These are phyloP conservation scores for Entoloma clypeatum DNA, from an alignment of 1,284 basidiomycete species.

Conservation along the genomic window DNA sequence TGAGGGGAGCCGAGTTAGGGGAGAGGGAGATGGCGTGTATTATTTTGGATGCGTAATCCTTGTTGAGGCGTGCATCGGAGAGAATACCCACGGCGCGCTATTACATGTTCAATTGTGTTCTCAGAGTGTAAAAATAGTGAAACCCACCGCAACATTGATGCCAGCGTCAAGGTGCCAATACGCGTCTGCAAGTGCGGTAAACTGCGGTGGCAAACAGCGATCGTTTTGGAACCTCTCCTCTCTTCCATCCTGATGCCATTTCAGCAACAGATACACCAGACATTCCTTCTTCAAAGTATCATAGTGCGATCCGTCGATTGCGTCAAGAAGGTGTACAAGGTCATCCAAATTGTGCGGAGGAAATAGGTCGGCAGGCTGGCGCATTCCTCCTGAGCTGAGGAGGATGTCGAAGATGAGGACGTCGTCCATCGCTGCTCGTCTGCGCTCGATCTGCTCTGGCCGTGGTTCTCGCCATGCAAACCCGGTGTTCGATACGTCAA, in stretches of 20 bases:
- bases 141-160: conserved; percentile 54
- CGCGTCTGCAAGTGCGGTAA: conserved; percentile 66
- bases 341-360: conserved; percentile 56
- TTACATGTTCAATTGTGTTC: conserved; percentile 3
- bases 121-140: conserved; percentile 1
- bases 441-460: conserved; percentile 52
- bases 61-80: conserved; percentile 67
- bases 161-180: conserved; percentile 77
- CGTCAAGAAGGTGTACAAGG: conserved; percentile 53
- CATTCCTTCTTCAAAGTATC: conserved; percentile 76
- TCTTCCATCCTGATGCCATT: conserved; percentile 65
- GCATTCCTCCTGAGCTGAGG: conserved; percentile 59
- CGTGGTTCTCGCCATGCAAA: conserved; percentile 50
- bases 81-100: conserved; percentile 68
- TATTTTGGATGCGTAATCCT: conserved; percentile 73
- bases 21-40: conserved; percentile 59
- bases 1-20: conserved; percentile 45
- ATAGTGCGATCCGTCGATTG: conserved; percentile 58
- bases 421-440: conserved; percentile 59
- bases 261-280: conserved; percentile 71
- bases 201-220: conserved; percentile 67
- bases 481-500: conserved; percentile 39
- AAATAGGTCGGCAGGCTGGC: conserved; percentile 53
- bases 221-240: conserved; percentile 53
- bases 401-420: conserved; percentile 71